phyloP scores from a whole-genome alignment of 2,329 filamentous ascomycete genomes.

The Fusarium sp. region DNA sequence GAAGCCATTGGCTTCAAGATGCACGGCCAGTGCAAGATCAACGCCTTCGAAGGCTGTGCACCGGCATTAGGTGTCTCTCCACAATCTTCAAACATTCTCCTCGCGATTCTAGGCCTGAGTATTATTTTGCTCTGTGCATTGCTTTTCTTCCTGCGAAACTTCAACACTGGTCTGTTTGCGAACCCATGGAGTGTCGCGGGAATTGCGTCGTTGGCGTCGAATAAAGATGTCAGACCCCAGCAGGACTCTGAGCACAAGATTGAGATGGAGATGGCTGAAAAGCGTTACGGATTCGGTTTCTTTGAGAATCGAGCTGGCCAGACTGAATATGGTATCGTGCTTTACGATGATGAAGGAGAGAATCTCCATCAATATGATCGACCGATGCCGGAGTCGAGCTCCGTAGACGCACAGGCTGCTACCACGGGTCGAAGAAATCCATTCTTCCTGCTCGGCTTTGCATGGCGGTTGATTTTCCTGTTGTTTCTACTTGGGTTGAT shows the following conservation, averaged over 20 bases:
- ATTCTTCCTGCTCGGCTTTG: slow-evolving; percentile 56
- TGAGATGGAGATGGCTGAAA: slow-evolving; percentile 46
- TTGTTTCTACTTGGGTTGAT: slow-evolving; percentile 55
- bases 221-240: slow-evolving; percentile 42
- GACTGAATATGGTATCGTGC: slow-evolving; percentile 48
- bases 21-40: slow-evolving; percentile 45
- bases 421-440: slow-evolving; percentile 44
- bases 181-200: slow-evolving; percentile 54
- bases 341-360: slow-evolving; percentile 42
- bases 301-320: slow-evolving; percentile 41
- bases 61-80: slow-evolving; percentile 45
- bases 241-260: slow-evolving; percentile 43
- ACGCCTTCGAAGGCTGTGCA: slow-evolving; percentile 41
- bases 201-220: slow-evolving; percentile 46
- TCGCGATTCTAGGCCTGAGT: slow-evolving; percentile 40
- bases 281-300: slow-evolving; percentile 47
- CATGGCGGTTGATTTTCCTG: slow-evolving; percentile 55
- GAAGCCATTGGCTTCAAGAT: slow-evolving; percentile 49
- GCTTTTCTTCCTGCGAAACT: slow-evolving; percentile 41
- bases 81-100: slow-evolving; percentile 30
- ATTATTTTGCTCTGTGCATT: slow-evolving; percentile 42
- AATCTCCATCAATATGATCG: slow-evolving; percentile 19
- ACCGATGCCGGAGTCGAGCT: slow-evolving; percentile 35
- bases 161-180: slow-evolving; percentile 46
- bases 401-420: slow-evolving; percentile 26